phyloP scores from a whole-genome alignment of 225 moss, liverwort and hornwort genomes.

The Physcomitrellopsis africana region DNA sequence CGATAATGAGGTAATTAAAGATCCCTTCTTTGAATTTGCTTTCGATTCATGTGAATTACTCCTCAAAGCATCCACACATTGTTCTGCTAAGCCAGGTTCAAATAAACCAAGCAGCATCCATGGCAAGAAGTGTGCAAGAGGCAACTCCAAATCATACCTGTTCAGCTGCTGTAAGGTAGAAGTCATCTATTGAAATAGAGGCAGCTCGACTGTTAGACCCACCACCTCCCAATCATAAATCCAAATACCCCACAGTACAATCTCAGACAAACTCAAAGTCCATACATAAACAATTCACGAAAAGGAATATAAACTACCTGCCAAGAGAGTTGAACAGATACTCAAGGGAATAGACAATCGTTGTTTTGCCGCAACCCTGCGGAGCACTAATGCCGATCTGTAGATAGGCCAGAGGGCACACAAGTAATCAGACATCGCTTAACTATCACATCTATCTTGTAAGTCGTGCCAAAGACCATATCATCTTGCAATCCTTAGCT shows the following conservation, averaged over 20 bases:
- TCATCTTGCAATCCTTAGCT: not conserved
- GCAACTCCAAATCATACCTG: conserved; percentile 50
- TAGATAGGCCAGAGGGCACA: conserved; percentile 18
- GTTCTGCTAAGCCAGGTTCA: conserved; percentile 3
- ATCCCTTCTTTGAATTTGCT: not conserved
- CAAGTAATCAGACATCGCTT: conserved; percentile 25
- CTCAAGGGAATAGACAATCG: conserved; percentile 80
- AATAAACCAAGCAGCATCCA: not conserved
- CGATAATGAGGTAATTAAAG: conserved; percentile 7
- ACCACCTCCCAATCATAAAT: conserved; percentile 33
- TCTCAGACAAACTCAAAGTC: not conserved
- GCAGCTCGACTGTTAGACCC: conserved; percentile 61
- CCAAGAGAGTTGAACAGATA: conserved; percentile 74
- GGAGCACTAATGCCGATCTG: conserved; percentile 96
- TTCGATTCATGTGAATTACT: not conserved
- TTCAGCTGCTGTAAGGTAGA: conserved; percentile 78
- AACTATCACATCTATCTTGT: not conserved
- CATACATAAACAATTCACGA: conserved; percentile 7
- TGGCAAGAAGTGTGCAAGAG: not conserved
- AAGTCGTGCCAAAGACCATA: conserved; percentile 3
- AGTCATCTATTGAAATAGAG: conserved; percentile 83
- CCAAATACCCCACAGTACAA: conserved; percentile 14
- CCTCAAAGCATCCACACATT: conserved; percentile 10
- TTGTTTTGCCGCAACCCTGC: conserved; percentile 95
- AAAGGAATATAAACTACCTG: conserved; percentile 45